These are phyloP conservation scores for Trichoderma breve DNA, from an alignment of 2,329 filamentous ascomycete genomes.

Conservation along the genomic window DNA sequence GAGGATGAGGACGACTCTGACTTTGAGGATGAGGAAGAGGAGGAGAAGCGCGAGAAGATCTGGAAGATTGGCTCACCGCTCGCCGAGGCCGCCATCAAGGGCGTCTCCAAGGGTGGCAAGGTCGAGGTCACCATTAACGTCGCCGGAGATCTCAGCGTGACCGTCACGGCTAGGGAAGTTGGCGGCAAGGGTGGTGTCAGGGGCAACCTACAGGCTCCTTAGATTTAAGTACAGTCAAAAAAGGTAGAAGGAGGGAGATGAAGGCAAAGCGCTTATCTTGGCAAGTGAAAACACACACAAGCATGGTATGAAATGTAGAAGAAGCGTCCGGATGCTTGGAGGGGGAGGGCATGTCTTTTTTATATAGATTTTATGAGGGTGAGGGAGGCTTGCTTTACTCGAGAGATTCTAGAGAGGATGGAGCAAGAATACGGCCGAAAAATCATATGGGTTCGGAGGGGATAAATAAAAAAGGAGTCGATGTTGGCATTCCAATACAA, in stretches of 20 bases:
- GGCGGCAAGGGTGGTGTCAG: conserved; percentile 83
- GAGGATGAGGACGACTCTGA: conserved; percentile 62
- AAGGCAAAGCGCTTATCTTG: background rate
- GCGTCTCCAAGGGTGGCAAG: conserved; percentile 82
- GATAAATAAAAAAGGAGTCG: background rate
- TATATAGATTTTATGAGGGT: conserved; percentile 16
- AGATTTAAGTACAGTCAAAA: background rate
- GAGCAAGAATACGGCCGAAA: background rate
- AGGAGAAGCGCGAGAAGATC: conserved; percentile 84
- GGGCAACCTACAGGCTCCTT: conserved; percentile 47
- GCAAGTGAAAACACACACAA: background rate
- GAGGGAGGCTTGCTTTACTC: background rate
- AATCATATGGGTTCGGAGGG: background rate
- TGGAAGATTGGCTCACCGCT: conserved; percentile 85
- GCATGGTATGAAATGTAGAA: background rate
- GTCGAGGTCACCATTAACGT: conserved; percentile 94
- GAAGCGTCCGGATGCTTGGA: background rate
- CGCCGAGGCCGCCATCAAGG: conserved; percentile 81
- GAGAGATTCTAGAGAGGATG: background rate
- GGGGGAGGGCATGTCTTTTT: background rate
- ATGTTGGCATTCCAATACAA: background rate
- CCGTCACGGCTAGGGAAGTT: conserved; percentile 79
- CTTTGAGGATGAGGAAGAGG: conserved; percentile 70
- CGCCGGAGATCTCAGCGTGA: conserved; percentile 72
- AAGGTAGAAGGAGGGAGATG: background rate